Conservation (phyloP, 2,329 filamentous ascomycete species). For the Penicillium griseofulvum region DNA sequence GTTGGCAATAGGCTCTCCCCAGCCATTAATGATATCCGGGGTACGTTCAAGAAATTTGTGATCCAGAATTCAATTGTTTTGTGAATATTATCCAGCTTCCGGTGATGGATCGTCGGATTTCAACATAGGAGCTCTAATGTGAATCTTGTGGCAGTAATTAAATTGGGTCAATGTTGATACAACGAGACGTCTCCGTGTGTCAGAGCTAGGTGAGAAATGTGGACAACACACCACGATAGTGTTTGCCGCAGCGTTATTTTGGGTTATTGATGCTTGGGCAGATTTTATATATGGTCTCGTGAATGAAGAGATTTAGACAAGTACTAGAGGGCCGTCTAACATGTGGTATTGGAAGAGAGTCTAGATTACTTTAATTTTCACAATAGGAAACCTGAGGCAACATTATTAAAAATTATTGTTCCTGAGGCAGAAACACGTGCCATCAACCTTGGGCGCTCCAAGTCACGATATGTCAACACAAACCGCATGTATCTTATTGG, state of each 20-base stretch:
- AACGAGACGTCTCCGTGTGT: background rate
- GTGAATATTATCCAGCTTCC: background rate
- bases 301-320: background rate
- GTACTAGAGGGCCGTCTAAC: background rate
- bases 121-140: background rate
- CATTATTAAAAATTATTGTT: background rate
- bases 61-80: background rate
- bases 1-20: constrained; percentile 16
- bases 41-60: background rate
- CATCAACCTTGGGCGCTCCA: background rate
- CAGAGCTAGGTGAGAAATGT: background rate
- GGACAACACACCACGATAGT: constrained; percentile 1
- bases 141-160: background rate
- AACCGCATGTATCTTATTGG: background rate
- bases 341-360: background rate
- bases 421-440: constrained; percentile 14
- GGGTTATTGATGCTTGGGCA: background rate
- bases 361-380: background rate
- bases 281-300: background rate
- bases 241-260: too few species aligned
- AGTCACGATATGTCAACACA: background rate
- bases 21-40: background rate
- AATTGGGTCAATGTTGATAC: background rate
- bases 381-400: background rate
- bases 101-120: background rate